Conservation (phyloP, 768 basidiomycete species). For the Trametes villosa region DNA sequence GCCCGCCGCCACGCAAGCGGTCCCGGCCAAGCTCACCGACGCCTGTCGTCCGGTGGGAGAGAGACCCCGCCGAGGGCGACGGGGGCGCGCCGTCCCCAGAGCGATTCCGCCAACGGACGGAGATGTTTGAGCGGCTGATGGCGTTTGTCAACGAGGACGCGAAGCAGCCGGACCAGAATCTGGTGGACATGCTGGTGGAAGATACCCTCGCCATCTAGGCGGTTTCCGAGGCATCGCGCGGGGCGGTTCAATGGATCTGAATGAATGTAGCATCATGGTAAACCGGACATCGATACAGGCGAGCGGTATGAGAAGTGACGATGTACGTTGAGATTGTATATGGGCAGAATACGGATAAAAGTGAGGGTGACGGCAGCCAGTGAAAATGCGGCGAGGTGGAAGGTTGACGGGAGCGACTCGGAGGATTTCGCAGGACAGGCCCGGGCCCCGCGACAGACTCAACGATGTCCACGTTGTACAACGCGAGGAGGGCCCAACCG, state of each 20-base stretch:
- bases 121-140: slow-evolving; percentile 71
- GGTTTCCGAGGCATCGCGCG: no score
- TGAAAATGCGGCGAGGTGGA: no score
- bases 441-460: no score
- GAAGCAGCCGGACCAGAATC: slow-evolving; percentile 67
- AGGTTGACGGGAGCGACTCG: no score
- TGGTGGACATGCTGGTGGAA: slow-evolving; percentile 64
- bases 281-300: slow-evolving; percentile 12
- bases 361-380: no score
- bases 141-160: slow-evolving; percentile 62
- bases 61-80: slow-evolving; percentile 32
- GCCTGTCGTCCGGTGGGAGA: slow-evolving; percentile 27
- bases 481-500: no score
- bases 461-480: no score
- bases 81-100: slow-evolving; percentile 44
- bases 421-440: no score
- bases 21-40: slow-evolving; percentile 38
- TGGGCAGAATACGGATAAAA: no score
- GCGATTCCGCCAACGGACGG: slow-evolving; percentile 65
- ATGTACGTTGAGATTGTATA: no score
- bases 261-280: neutral
- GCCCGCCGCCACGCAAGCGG: slow-evolving; percentile 39
- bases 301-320: no score
- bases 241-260: neutral
- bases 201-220: slow-evolving; percentile 16